phyloP scores from a whole-genome alignment of 163 green algal species.

The Chloroidium sp. region DNA sequence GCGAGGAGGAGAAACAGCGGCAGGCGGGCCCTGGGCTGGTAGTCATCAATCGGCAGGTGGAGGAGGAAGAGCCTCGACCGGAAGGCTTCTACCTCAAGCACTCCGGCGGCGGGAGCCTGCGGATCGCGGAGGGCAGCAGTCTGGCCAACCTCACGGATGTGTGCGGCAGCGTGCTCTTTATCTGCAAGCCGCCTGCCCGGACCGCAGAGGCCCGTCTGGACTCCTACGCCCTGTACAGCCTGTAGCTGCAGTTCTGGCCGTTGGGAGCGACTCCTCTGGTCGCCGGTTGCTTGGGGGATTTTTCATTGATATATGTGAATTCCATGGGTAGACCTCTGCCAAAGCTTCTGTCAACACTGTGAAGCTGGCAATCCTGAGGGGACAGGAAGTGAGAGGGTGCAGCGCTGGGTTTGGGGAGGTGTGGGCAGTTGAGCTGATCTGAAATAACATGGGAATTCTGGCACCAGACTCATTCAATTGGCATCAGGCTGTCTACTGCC shows the following conservation, averaged over 20 bases:
- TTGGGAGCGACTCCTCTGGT: too few relatives aligned
- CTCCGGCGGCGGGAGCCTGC: background rate
- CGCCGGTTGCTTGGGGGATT: too few relatives aligned
- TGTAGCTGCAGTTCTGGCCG: background rate
- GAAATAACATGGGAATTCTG: too few relatives aligned
- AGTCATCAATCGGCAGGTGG: slow-evolving; percentile 35
- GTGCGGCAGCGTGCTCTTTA: slow-evolving; percentile 31
- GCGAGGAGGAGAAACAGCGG: slow-evolving; percentile 41
- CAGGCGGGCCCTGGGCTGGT: slow-evolving; percentile 50
- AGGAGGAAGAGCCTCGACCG: background rate
- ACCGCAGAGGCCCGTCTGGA: background rate
- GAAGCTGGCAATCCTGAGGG: too few relatives aligned
- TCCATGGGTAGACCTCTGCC: too few relatives aligned
- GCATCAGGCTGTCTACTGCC: too few relatives aligned
- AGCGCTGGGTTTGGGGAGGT: too few relatives aligned
- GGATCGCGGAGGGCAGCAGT: slow-evolving; percentile 11
- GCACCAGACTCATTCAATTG: too few relatives aligned
- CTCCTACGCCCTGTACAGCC: background rate
- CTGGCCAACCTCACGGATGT: background rate
- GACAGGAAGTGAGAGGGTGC: too few relatives aligned
- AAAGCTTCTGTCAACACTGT: too few relatives aligned
- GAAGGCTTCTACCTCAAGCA: slow-evolving; percentile 14
- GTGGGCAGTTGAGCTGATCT: too few relatives aligned
- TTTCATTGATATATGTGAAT: too few relatives aligned
- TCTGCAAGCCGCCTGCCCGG: slow-evolving; percentile 22